A percentile compares a stretch with the other conserved stretches of the same genome.
Evolutionary conservation across 176 grass and related monocot species (phyloP).

Genomic region (Eragrostis nindensis): DNA sequence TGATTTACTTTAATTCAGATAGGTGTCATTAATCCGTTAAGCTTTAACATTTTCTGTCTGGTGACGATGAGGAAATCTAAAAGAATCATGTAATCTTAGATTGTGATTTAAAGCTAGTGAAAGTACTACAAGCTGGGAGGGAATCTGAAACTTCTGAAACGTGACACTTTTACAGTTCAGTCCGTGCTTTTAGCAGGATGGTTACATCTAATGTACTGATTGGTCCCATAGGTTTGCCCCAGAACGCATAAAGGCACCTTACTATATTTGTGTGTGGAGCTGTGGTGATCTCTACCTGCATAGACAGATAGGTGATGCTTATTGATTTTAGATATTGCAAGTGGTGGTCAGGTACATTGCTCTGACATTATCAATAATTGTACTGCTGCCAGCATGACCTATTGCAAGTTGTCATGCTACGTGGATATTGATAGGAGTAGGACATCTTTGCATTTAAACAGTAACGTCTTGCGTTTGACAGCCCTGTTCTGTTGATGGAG

Average conservation of each 20-base stretch:
- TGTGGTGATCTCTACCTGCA: constrained; percentile 25
- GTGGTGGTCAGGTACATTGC: constrained; percentile 38
- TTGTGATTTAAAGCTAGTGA: background rate
- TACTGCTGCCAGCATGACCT: constrained; percentile 14
- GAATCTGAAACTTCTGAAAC: constrained; percentile 37
- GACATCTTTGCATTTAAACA: constrained; percentile 16
- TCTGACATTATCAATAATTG: constrained; percentile 43
- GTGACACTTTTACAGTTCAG: background rate
- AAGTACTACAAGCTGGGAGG: background rate
- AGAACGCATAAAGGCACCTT: constrained; percentile 36
- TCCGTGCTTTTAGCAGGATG: constrained; percentile 32
- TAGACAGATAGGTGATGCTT: constrained; percentile 15
- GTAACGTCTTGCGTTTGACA: constrained; percentile 19
- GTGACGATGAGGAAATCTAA: constrained; percentile 4
- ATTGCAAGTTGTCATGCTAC: constrained; percentile 36
- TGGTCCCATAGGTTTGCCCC: constrained; percentile 8
- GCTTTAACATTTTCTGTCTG: background rate
- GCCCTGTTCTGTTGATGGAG: constrained; percentile 21
- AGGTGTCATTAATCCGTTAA: constrained; percentile 9
- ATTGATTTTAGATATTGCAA: constrained; percentile 29
- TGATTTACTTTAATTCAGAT: constrained; percentile 24
- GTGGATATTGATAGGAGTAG: background rate
- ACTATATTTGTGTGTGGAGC: constrained; percentile 35
- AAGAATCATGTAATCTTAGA: background rate
- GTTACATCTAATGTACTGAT: constrained; percentile 35